Percentiles rank a stretch among this genome's conserved stretches.
phyloP scores from a whole-genome alignment of 257 asterid species.

The Mentha longifolia region DNA sequence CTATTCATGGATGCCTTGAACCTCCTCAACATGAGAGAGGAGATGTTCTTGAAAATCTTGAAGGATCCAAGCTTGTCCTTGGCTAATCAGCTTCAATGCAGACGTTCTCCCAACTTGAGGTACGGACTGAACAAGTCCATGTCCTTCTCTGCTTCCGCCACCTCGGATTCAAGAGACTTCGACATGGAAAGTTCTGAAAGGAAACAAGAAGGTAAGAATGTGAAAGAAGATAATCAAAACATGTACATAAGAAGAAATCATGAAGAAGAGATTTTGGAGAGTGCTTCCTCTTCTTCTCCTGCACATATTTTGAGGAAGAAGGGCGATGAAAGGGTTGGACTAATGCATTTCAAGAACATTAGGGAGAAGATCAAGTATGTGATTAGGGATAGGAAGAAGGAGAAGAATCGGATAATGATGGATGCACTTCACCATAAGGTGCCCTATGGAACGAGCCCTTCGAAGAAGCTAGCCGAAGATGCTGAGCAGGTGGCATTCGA shows the following conservation, averaged over 20 bases:
- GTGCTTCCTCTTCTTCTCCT: slow-evolving; percentile 32
- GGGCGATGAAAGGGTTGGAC: slow-evolving; percentile 44
- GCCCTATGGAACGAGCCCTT: slow-evolving; percentile 53
- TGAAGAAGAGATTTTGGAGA: slow-evolving; percentile 30
- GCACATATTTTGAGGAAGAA: slow-evolving; percentile 33
- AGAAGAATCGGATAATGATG: slow-evolving; percentile 69
- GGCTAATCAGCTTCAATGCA: slow-evolving; percentile 53
- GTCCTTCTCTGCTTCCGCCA: slow-evolving; percentile 55
- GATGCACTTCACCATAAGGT: slow-evolving; percentile 76
- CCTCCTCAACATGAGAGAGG: slow-evolving; percentile 71
- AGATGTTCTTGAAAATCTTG: slow-evolving; percentile 70
- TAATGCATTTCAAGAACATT: slow-evolving; percentile 65
- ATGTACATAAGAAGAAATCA: slow-evolving; percentile 11
- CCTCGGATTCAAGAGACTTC: slow-evolving; percentile 24
- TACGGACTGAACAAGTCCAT: slow-evolving; percentile 56
- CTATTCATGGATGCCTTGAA: slow-evolving; percentile 74
- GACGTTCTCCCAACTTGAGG: slow-evolving; percentile 41
- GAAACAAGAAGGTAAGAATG: slow-evolving; percentile 15
- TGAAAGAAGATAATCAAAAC: not conserved
- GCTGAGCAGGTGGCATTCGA: slow-evolving; percentile 24
- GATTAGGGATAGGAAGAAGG: slow-evolving; percentile 64
- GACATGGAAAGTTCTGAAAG: not conserved
- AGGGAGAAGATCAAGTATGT: slow-evolving; percentile 63
- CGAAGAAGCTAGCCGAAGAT: slow-evolving; percentile 36
- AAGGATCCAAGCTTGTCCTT: slow-evolving; percentile 66